A percentile compares a stretch with the other conserved stretches of the same genome.
These are phyloP conservation scores for Kuraishia borneana DNA, from an alignment of 805 yeast species.

Conservation along the genomic window DNA sequence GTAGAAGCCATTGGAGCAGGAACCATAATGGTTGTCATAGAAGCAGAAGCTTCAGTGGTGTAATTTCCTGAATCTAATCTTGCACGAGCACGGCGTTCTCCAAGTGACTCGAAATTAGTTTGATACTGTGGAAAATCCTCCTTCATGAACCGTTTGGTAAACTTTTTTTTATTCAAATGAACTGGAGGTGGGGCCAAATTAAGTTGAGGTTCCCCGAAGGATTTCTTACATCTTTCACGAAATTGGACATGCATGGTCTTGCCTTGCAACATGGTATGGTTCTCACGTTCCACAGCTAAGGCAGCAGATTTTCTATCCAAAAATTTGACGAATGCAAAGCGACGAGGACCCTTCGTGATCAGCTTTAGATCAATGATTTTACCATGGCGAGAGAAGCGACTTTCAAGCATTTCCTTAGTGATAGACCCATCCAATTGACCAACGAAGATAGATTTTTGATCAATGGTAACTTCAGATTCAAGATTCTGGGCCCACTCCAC, in stretches of 20 bases:
- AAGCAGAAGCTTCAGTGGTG: no score
- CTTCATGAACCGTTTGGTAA: neutral
- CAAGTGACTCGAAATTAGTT: neutral
- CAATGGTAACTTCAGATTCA: constrained; percentile 44
- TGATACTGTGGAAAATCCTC: neutral
- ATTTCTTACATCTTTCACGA: constrained; percentile 36
- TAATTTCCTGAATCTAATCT: neutral
- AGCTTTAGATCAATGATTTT: constrained; percentile 43
- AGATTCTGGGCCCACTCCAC: constrained; percentile 86
- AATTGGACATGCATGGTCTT: constrained; percentile 81
- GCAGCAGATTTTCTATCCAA: constrained; percentile 66
- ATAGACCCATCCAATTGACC: constrained; percentile 56
- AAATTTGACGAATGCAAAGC: constrained; percentile 68
- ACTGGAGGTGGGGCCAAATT: constrained; percentile 76
- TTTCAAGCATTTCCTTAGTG: constrained; percentile 40
- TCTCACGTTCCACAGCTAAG: constrained; percentile 75
- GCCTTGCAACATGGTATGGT: constrained; percentile 63
- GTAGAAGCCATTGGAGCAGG: no score
- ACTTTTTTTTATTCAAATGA: constrained; percentile 37
- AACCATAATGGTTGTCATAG: no score
- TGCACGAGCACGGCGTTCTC: constrained; percentile 5
- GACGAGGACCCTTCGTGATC: constrained; percentile 36
- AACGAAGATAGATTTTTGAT: constrained; percentile 63
- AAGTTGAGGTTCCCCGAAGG: constrained; percentile 13
- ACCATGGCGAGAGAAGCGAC: constrained; percentile 62